phyloP scores from a whole-genome alignment of 2,329 filamentous ascomycete genomes.

The Claviceps paspali region DNA sequence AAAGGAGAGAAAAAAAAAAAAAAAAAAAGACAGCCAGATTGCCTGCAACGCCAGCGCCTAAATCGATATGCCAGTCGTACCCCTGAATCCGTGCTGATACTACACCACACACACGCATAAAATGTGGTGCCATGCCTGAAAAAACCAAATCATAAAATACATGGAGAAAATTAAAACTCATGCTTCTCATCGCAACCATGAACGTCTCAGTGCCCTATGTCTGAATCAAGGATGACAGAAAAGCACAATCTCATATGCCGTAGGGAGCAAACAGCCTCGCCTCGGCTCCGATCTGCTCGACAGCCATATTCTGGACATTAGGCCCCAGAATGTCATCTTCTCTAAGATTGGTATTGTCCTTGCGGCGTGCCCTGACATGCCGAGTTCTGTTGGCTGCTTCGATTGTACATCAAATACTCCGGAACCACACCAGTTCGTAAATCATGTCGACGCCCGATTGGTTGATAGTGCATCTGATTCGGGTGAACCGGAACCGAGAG shows the following conservation, averaged over 20 bases:
- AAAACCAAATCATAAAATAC: slow-evolving; percentile 9
- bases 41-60: slow-evolving; percentile 14
- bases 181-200: background rate
- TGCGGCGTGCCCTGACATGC: slow-evolving; percentile 14
- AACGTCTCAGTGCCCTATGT: background rate
- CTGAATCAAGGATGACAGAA: background rate
- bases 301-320: background rate
- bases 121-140: slow-evolving; percentile 7
- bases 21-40: slow-evolving; percentile 1
- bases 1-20: too few relatives aligned
- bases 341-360: slow-evolving; percentile 22
- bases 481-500: slow-evolving; percentile 42
- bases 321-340: slow-evolving; percentile 10
- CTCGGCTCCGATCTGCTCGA: too few relatives aligned
- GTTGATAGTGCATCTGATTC: slow-evolving; percentile 71
- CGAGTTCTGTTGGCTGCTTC: slow-evolving; percentile 16
- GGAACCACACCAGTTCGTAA: slow-evolving; percentile 58
- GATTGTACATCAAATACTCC: slow-evolving; percentile 32
- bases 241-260: background rate
- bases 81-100: slow-evolving; percentile 13
- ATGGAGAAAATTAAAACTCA: background rate
- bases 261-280: background rate
- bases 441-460: slow-evolving; percentile 53
- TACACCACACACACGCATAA: slow-evolving; percentile 12
- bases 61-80: slow-evolving; percentile 6